Evolutionary conservation across 225 moss, liverwort and hornwort species (phyloP).

Genomic region (Straminergon stramineum): DNA sequence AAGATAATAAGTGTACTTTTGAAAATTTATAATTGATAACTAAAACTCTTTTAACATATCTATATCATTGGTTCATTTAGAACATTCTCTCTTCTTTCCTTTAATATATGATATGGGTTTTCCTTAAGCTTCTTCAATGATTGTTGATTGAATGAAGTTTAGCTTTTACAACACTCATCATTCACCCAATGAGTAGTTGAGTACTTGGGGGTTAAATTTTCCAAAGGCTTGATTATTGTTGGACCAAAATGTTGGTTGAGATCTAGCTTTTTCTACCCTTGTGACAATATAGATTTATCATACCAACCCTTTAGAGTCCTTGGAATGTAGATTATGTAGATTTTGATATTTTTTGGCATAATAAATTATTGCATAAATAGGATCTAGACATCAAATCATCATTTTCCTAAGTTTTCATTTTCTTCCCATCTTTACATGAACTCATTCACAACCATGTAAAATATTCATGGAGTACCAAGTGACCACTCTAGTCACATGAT

Average conservation of each 20-base stretch:
- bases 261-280: accelerated
- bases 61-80: neutral
- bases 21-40: neutral
- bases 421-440: neutral
- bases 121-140: neutral
- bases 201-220: neutral
- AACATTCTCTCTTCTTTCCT: neutral
- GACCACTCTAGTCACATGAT: accelerated
- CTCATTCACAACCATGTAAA: neutral
- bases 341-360: neutral
- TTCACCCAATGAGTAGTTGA: neutral
- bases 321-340: neutral
- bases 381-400: neutral
- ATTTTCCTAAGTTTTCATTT: neutral
- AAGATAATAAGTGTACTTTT: neutral
- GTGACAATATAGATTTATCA: neutral
- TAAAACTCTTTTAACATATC: neutral
- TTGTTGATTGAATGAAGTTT: neutral
- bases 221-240: neutral
- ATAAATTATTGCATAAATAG: neutral
- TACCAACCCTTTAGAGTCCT: accelerated
- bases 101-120: neutral
- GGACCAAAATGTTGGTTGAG: neutral
- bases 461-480: neutral
- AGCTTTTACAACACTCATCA: neutral